Evolutionary conservation across 352 stramenopile genomes (phyloP), one percentile per base, ranked within the genome.

Genomic region (Globisporangium splendens): DNA sequence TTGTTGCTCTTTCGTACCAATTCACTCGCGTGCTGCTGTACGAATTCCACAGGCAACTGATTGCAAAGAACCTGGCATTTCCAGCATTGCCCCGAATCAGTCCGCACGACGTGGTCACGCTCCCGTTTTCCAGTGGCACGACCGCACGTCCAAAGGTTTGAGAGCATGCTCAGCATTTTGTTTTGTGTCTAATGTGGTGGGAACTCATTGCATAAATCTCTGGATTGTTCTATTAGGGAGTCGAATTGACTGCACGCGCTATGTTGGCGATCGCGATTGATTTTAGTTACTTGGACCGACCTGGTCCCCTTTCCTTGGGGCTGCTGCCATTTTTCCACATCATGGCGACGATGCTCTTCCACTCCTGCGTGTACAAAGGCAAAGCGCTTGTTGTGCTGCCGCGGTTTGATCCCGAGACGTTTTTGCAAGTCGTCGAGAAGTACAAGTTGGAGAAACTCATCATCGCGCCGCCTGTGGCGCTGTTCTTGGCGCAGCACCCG

Each of bases 261-360:
- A 65, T 98, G 15, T 76, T 88, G 21, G 66, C 69, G 3, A 94
- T 93, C 62, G 66, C 93, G 8, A 47, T 91, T 22, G 84, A 96
- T 46, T n/a, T n/a, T n/a, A n/a, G n/a, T n/a, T n/a, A n/a, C n/a
- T n/a, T n/a, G n/a, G n/a, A 50, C 58, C 4, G 53, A 98, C 56
- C 64, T 97, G 28, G n/a, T n/a, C n/a, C n/a, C n/a, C n/a, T n/a
- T n/a, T n/a, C n/a, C n/a, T 79, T 63, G 6, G 83, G 63, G 15
- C 48, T 97, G 17, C 54, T 98, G n/a, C 94, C 91, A 15, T 96
- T 97, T 62, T 98, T 97, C 75, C 93, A 98, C 66, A 97, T 97
- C 58, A 97, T 56, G 66, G 96, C 94, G 61, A 91, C 82, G n/a
- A 74, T 81, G 35, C 73, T 88, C 17, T 71, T 95, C 35, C 66